Conservation (phyloP, 257 asterid genomes). For the Eustoma russellianum region DNA sequence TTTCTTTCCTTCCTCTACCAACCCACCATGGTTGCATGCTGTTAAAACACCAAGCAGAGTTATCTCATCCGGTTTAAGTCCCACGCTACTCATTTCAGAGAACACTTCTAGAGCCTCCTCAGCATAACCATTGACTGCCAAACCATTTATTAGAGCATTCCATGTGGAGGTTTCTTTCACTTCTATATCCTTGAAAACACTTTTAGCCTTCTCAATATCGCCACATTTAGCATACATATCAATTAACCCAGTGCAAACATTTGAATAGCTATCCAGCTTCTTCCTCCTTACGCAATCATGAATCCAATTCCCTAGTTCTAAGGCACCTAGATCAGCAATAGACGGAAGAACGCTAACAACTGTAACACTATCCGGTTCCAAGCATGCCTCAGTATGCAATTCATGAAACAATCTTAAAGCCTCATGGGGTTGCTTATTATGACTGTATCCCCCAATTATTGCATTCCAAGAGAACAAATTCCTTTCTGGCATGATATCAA, state of each 20-base stretch:
- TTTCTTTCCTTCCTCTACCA: constrained; percentile 76
- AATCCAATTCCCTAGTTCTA: constrained; percentile 78
- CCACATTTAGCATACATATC: constrained; percentile 95
- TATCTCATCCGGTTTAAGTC: constrained; percentile 46
- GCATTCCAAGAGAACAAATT: constrained; percentile 88
- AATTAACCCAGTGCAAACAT: constrained; percentile 71
- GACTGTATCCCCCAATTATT: constrained; percentile 80
- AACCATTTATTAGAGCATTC: constrained; percentile 86
- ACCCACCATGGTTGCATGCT: constrained; percentile 93
- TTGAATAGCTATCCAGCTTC: constrained; percentile 53
- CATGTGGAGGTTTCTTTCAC: constrained; percentile 56
- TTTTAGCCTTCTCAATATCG: constrained; percentile 53
- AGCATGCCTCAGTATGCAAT: constrained; percentile 30
- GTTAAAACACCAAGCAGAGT: constrained; percentile 84
- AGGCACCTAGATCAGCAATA: constrained; percentile 72
- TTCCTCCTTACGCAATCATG: constrained; percentile 46
- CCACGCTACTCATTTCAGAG: constrained; percentile 43
- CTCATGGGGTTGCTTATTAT: constrained; percentile 57
- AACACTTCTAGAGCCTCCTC: constrained; percentile 63
- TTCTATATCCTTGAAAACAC: constrained; percentile 35
- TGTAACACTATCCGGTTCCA: constrained; percentile 69
- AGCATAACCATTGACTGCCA: constrained; percentile 82
- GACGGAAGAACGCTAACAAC: constrained; percentile 83
- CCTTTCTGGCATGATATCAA: constrained; percentile 59
- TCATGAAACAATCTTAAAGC: constrained; percentile 56